A percentile compares a stretch with the other conserved stretches of the same genome.
phyloP scores from a whole-genome alignment of 2,329 filamentous ascomycete genomes.

The Fusarium sp. region DNA sequence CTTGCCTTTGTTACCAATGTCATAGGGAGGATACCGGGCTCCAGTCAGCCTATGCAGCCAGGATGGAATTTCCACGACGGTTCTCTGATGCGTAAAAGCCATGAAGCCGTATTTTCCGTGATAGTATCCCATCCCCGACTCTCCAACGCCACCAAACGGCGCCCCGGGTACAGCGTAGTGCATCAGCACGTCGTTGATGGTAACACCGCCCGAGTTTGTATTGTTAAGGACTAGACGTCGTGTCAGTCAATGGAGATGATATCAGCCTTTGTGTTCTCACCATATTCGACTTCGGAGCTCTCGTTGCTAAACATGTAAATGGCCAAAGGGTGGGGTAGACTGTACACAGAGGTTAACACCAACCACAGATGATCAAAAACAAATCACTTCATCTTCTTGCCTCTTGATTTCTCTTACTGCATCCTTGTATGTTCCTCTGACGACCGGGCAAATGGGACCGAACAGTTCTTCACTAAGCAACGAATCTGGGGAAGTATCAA shows the following conservation, averaged over 20 bases:
- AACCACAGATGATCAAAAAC: not conserved
- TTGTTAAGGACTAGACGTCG: not conserved
- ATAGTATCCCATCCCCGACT: constrained; percentile 56
- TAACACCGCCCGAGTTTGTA: constrained; percentile 53
- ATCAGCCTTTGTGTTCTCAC: not conserved
- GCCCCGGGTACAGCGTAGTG: constrained; percentile 53
- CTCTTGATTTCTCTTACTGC: not conserved
- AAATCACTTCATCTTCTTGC: not conserved
- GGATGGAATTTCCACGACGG: constrained; percentile 40
- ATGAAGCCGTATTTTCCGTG: constrained; percentile 57
- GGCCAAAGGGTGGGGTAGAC: not conserved
- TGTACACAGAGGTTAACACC: not conserved
- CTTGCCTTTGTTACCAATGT: not conserved
- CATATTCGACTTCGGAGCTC: not conserved
- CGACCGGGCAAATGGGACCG: constrained; percentile 22
- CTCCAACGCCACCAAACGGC: constrained; percentile 61
- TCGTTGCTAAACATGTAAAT: not conserved
- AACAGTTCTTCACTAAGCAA: constrained; percentile 57
- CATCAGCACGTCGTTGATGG: constrained; percentile 56
- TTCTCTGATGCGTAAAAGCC: constrained; percentile 47
- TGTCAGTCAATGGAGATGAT: not conserved
- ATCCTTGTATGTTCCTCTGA: constrained; percentile 3
- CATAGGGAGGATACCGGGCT: not conserved
- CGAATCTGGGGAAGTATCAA: constrained; percentile 50
- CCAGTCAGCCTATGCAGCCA: constrained; percentile 39